Evolutionary conservation across 2,329 filamentous ascomycete genomes (phyloP), one percentile per base, ranked within the genome.

Genomic region (Exophiala sideris): DNA sequence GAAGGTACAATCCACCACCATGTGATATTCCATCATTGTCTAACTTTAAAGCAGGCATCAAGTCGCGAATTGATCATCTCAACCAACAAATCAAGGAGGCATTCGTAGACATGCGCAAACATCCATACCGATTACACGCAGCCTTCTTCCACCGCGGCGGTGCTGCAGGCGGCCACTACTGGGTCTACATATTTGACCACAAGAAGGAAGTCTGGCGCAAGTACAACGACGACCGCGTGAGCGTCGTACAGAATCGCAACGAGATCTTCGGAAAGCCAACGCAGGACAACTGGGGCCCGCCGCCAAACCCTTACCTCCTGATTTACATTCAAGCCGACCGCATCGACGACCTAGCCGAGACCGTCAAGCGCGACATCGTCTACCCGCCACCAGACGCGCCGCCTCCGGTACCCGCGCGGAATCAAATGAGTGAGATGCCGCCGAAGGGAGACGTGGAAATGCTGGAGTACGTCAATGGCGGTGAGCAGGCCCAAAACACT

Each of bases 111-210:
- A 80, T 86, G 65, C 79, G 79, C 40, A 75, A 83, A 21, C 76
- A 89, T 44, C 82, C 86, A 9, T 99, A 97, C 69, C 84, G 84
- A 11, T 81, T 99, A 3, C 91, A 96, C 63, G 89, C 92, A 0
- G 88, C 96, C 32, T 95, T 99, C 66, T 92, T 96, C 64, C 94
- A 99, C 68, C 85, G 87, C 16, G 79, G 80, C 29, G 73, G 71
- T 24, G 79, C 86, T 38, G 80, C 78, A 41, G 86, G 86, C 42
- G 94, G 94, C 0, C 94, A 99, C 70, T 99, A 97, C 73, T 96
- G 90, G 86, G 90, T 96, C 41, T 96, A 91, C 80, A 95, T 99
- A 60, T 88, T 85, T 66, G 94, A 97, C 73, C 95, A 95, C 69
- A 81, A 86, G 60, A 81, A 83, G 44, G 74, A 84, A 34, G 76